Evolutionary conservation across 495 filamentous ascomycete species (phyloP).

Genomic region (Penicillium parvum): DNA sequence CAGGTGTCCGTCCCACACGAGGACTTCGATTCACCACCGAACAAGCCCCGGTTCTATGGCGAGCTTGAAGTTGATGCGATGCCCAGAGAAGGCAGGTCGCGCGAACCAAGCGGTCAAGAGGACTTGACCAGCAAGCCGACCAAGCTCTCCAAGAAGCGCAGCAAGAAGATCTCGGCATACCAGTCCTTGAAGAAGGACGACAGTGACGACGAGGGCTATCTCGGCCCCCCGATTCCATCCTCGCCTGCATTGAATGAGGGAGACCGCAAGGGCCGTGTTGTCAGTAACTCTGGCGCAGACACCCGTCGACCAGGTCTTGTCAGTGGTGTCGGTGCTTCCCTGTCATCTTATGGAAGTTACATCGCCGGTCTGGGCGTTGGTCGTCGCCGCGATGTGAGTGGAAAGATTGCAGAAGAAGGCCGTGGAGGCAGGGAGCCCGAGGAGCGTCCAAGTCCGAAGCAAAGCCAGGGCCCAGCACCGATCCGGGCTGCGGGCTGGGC

Average conservation of each 20-base stretch:
- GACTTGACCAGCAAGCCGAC: conserved; percentile 20
- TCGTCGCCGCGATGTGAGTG: conserved; percentile 68
- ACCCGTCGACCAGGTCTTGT: conserved; percentile 11
- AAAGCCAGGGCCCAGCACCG: conserved; percentile 7
- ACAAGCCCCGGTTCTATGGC: conserved; percentile 36
- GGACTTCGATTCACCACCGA: conserved; percentile 16
- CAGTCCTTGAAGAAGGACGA: conserved; percentile 35
- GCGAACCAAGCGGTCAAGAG: conserved; percentile 22
- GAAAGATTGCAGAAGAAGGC: conserved; percentile 83
- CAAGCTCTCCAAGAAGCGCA: conserved; percentile 33
- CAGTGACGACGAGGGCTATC: conserved; percentile 20
- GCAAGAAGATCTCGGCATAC: conserved; percentile 32
- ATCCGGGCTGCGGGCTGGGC: conserved; percentile 45
- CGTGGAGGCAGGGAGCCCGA: conserved; percentile 41
- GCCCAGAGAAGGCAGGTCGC: conserved; percentile 20
- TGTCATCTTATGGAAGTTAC: conserved; percentile 55
- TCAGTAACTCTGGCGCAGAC: conserved; percentile 51
- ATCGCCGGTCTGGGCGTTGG: conserved; percentile 47
- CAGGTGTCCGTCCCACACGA: conserved; percentile 13
- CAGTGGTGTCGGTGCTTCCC: conserved; percentile 20
- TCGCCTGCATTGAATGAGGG: conserved; percentile 31
- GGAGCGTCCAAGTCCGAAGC: conserved; percentile 5
- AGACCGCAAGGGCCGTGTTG: conserved; percentile 45
- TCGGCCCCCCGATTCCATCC: conserved; percentile 2
- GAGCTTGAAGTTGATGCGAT: conserved; percentile 27